Conservation (phyloP, 108 stramenopile species). For the Cyclotella kingstonii region DNA sequence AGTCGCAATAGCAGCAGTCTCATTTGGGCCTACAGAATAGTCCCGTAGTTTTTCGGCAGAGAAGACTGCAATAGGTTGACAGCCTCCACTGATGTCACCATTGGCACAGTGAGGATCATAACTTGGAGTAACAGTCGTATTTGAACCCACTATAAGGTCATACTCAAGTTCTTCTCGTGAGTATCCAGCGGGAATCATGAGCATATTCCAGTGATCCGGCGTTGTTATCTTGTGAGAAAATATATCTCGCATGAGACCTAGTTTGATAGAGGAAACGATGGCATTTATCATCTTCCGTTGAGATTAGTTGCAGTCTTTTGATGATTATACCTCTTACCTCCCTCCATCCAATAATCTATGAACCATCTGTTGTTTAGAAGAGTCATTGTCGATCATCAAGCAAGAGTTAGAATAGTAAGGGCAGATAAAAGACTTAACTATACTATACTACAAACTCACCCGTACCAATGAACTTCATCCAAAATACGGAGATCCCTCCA, state of each 20-base stretch:
- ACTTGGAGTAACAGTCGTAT: conserved; percentile 21
- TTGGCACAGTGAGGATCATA: conserved; percentile 36
- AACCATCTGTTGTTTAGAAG: conserved; percentile 34
- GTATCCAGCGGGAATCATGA: conserved; percentile 28
- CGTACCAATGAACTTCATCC: conserved; percentile 21
- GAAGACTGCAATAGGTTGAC: conserved; percentile 35
- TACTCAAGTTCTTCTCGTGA: conserved; percentile 17
- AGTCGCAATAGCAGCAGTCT: conserved; percentile 26
- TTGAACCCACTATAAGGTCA: conserved; percentile 19
- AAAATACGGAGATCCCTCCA: conserved; percentile 32
- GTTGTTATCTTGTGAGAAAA: conserved; percentile 43
- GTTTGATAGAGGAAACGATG: neutral
- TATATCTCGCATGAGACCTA: conserved; percentile 27
- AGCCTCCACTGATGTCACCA: conserved; percentile 22
- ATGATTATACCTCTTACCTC: neutral
- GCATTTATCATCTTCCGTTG: too few species aligned
- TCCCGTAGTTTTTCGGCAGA: conserved; percentile 40
- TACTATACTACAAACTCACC: too few species aligned
- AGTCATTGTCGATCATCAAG: too few species aligned
- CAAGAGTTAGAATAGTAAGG: too few species aligned
- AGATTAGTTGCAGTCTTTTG: too few species aligned
- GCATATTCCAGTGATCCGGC: conserved; percentile 32
- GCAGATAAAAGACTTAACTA: too few species aligned
- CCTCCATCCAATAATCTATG: conserved; percentile 46
- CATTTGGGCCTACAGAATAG: conserved; percentile 15